A percentile compares a stretch with the other conserved stretches of the same genome.
Evolutionary conservation across 768 basidiomycete species (phyloP).

Genomic region (Pleurotus cornucopiae): DNA sequence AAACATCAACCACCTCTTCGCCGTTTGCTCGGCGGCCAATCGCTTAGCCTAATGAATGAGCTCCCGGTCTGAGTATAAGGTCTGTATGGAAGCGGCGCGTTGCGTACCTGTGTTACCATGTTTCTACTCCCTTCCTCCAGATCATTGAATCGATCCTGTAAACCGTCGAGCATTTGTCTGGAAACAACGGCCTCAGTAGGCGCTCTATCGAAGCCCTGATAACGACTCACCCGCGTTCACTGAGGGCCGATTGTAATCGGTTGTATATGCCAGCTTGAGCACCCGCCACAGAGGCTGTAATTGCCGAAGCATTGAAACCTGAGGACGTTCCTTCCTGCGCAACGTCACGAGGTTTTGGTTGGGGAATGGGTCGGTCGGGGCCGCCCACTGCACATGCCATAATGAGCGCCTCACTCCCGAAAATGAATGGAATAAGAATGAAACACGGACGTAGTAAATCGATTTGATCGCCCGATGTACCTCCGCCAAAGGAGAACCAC

Average conservation of each 20-base stretch:
- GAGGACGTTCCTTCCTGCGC: constrained; percentile 3
- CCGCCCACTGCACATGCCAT: constrained; percentile 49
- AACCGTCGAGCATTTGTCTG: constrained; percentile 59
- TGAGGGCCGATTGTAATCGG: constrained; percentile 47
- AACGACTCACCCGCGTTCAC: constrained; percentile 57
- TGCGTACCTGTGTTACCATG: constrained; percentile 58
- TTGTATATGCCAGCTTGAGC: constrained; percentile 39
- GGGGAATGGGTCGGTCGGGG: constrained; percentile 53
- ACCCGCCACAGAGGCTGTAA: constrained; percentile 29
- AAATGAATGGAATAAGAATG: neutral
- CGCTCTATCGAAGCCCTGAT: neutral
- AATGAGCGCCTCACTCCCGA: neutral
- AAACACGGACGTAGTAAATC: constrained; percentile 50
- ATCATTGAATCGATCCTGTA: constrained; percentile 60
- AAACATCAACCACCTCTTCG: constrained; percentile 53
- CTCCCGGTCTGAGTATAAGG: too few species aligned
- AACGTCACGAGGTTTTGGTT: neutral
- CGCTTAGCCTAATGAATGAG: constrained; percentile 47
- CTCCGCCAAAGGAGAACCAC: constrained; percentile 49
- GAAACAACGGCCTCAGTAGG: neutral
- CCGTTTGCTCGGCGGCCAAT: constrained; percentile 54
- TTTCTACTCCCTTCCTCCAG: constrained; percentile 63
- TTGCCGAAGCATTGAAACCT: constrained; percentile 12
- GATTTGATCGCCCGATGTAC: constrained; percentile 54
- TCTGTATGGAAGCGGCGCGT: neutral